Evolutionary conservation across 495 filamentous ascomycete genomes (phyloP).

Genomic region (Aspergillus diversus): DNA sequence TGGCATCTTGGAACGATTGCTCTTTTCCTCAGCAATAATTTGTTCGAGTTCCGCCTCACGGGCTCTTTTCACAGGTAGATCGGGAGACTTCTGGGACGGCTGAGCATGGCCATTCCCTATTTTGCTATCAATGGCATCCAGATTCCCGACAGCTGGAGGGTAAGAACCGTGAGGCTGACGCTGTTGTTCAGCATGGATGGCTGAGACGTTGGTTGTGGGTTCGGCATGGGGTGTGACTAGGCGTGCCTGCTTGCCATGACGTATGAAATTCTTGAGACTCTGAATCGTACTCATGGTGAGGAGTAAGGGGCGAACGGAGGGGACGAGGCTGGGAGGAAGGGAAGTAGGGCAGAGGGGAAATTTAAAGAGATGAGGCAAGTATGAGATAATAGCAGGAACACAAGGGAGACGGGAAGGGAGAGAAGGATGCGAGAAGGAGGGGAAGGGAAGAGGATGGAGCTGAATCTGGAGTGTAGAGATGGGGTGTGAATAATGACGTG

Average conservation of each 20-base stretch:
- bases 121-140: slow-evolving; percentile 58
- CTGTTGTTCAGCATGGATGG: slow-evolving; percentile 69
- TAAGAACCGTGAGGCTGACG: slow-evolving; percentile 53
- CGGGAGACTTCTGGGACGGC: slow-evolving; percentile 56
- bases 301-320: slow-evolving; percentile 14
- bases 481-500: slow-evolving; percentile 59
- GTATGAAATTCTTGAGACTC: slow-evolving; percentile 96
- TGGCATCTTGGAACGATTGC: slow-evolving; percentile 81
- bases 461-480: slow-evolving; percentile 12
- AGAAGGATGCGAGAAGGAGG: slow-evolving; percentile 64
- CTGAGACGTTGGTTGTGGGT: slow-evolving; percentile 68
- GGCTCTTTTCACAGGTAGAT: slow-evolving; percentile 41
- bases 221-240: slow-evolving; percentile 65
- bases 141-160: slow-evolving; percentile 54
- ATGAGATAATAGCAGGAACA: slow-evolving; percentile 13
- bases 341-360: background rate
- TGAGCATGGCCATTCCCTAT: slow-evolving; percentile 61
- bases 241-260: slow-evolving; percentile 95
- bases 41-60: slow-evolving; percentile 68
- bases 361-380: background rate
- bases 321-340: slow-evolving; percentile 6
- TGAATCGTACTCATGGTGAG: slow-evolving; percentile 76
- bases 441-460: slow-evolving; percentile 62
- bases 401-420: slow-evolving; percentile 15
- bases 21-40: slow-evolving; percentile 89